Evolutionary conservation across 257 asterid species (phyloP).

Genomic region (Lycium ferocissimum): DNA sequence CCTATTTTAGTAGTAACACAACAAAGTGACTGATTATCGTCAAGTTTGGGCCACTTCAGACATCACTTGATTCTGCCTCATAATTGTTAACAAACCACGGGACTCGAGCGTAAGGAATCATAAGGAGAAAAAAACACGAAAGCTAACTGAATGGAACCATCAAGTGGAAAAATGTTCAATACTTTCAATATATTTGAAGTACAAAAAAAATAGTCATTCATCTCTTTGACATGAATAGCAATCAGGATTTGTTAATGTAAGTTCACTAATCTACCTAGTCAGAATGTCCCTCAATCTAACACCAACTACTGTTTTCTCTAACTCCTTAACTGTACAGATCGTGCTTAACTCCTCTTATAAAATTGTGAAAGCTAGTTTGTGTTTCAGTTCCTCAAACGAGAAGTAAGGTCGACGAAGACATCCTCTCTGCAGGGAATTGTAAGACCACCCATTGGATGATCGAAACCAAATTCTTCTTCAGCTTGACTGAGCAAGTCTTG

Average conservation of each 20-base stretch:
- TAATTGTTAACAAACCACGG: background rate
- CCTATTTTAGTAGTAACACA: background rate
- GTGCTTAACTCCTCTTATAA: conserved; percentile 18
- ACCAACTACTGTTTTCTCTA: background rate
- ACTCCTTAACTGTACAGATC: background rate
- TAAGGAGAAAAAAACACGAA: background rate
- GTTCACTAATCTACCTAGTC: background rate
- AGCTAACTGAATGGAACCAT: background rate
- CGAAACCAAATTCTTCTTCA: background rate
- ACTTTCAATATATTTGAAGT: background rate
- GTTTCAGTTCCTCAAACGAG: conserved; percentile 33
- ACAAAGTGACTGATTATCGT: background rate
- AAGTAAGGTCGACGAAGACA: conserved; percentile 46
- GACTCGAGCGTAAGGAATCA: background rate
- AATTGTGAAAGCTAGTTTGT: conserved; percentile 4
- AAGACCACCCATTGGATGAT: conserved; percentile 14
- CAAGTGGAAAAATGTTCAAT: background rate
- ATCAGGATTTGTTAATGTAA: background rate
- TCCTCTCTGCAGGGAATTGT: conserved; percentile 62
- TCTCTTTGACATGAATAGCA: background rate
- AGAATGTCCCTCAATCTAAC: background rate
- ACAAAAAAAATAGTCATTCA: background rate
- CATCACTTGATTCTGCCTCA: background rate
- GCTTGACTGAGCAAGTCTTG: background rate
- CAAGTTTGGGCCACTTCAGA: background rate